Evolutionary conservation across 495 filamentous ascomycete species (phyloP), one percentile per base, ranked within the genome.

Genomic region (Aspergillus asperescens): DNA sequence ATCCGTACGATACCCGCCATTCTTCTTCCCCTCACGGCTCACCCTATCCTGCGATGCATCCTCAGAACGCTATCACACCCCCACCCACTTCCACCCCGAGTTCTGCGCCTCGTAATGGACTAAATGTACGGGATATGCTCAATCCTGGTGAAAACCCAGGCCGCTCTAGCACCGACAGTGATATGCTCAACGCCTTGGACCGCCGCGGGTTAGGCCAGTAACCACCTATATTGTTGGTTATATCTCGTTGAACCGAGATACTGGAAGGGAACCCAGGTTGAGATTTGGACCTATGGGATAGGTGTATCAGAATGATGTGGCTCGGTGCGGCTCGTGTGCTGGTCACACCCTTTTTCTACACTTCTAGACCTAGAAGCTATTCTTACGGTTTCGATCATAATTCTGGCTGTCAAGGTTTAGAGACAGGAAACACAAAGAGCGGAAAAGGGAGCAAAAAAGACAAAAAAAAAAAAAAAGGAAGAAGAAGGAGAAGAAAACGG

Each of bases 111-210:
- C 68, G 78, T 16, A 68, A 68, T 29, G 75, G 73, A 9, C 67
- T 81, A 62, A 78, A 77, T 50, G 76, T 81, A 37, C 73, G 76
- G 32, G 76, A 79, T 50, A 75, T 81, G 65, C 62, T 81, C 18
- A 75, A 76, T 44, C 70, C 69, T 0, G 67, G 71, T 31, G 74
- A 69, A 52, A 64, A 66, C 29, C 65, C 69, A 35, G 75, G 70
- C n/a, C 71, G 77, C 13, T 77, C 76, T 32, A 77, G 70, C 51
- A 74, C 77, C 13, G 78, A 81, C 54, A 80, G 71, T 49, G 73
- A 77, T 52, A 81, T 81, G 78, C 66, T 81, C 39, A 77, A 79
- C 59, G 73, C 75, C 32, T 57, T 81, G 51, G 77, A 79, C 54
- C 73, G 76, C 27, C 72, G 71, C 19, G 71, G 68, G 5, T 62